Percentiles rank a stretch among this genome's conserved stretches.
phyloP scores from a whole-genome alignment of 768 basidiomycete species.

The Pholiota molesta region DNA sequence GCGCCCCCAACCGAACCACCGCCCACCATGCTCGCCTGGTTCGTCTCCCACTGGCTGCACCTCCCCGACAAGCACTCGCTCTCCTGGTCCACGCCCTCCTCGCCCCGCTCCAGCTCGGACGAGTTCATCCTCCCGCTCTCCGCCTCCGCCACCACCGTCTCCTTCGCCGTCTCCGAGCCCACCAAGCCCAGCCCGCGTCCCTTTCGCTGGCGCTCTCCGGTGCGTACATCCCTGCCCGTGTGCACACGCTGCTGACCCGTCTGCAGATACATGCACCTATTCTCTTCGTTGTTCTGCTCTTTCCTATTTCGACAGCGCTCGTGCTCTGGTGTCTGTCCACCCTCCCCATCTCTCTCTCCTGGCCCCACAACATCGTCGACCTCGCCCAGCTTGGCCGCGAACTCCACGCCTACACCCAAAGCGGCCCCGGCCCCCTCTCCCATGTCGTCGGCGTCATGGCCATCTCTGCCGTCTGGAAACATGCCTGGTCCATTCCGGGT shows the following conservation, averaged over 20 bases:
- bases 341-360: constrained; percentile 74
- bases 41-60: constrained; percentile 57
- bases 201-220: constrained; percentile 29
- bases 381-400: constrained; percentile 76
- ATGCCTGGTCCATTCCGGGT: constrained; percentile 96
- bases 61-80: constrained; percentile 41
- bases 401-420: constrained; percentile 77
- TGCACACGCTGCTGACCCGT: constrained; percentile 8
- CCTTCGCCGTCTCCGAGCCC: constrained; percentile 42
- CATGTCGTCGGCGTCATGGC: constrained; percentile 87
- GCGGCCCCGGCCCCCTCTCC: constrained; percentile 59
- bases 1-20: constrained; percentile 16
- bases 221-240: constrained; percentile 24
- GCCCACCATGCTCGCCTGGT: constrained; percentile 52
- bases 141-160: constrained; percentile 35
- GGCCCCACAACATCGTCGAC: constrained; percentile 78
- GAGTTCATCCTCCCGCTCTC: constrained; percentile 35
- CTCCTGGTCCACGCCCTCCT: constrained; percentile 48
- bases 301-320: constrained; percentile 70
- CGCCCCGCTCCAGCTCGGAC: constrained; percentile 48
- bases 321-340: constrained; percentile 75
- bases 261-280: constrained; percentile 43
- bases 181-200: constrained; percentile 30
- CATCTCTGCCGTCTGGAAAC: constrained; percentile 90
- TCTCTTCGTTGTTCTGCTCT: constrained; percentile 49